Evolutionary conservation across 805 yeast genomes (phyloP), one percentile per base, ranked within the genome.

Genomic region (Lipomyces anomalus): DNA sequence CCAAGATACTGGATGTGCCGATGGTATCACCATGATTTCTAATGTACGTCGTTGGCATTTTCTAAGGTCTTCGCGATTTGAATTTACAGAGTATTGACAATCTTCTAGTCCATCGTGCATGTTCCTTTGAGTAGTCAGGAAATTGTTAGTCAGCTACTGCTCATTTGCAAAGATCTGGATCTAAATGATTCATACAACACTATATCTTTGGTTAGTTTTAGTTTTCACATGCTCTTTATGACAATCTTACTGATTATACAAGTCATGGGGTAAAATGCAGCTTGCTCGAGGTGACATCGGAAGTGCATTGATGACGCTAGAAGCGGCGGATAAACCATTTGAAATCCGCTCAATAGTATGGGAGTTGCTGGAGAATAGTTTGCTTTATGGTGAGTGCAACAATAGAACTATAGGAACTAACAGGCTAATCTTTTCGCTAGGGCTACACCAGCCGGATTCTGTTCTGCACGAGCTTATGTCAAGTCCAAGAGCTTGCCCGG

Each of bases 261-360:
- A 42, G 51, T 38, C 57, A 1, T 53, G 57, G 56, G 41, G 53
- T 22, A 43, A 44, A 22, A 29, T 30, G 20, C 42, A 40, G 21
- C 36, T 43, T 4, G 22, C 43, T 3, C 24, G 30, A 9, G 40
- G 42, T 9, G 24, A 43, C 6, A 22, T 45, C 20, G 57, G 57
- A 4, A 43, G 53, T 37, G 67, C 65, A 3, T 38, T 63, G 13
- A 44, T 46, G 7, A 51, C 46, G 42, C 48, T 63, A n/a, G 57
- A 52, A 38, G 38, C 26, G 22, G 48, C 53, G 6, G 50, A 47
- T 17, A 57, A 58, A 36, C 28, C 42, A 18, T 35, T 42, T 17
- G 56, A 56, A 7, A 40, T 62, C 2, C 48, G 56, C 18, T 41
- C 37, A 20, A 45, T 49, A 4, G 44, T 48, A 20, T 62, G 66